Percentiles rank a stretch among this genome's conserved stretches.
Conservation (phyloP, 495 filamentous ascomycete genomes). For the Stereocaulon alpinum region DNA sequence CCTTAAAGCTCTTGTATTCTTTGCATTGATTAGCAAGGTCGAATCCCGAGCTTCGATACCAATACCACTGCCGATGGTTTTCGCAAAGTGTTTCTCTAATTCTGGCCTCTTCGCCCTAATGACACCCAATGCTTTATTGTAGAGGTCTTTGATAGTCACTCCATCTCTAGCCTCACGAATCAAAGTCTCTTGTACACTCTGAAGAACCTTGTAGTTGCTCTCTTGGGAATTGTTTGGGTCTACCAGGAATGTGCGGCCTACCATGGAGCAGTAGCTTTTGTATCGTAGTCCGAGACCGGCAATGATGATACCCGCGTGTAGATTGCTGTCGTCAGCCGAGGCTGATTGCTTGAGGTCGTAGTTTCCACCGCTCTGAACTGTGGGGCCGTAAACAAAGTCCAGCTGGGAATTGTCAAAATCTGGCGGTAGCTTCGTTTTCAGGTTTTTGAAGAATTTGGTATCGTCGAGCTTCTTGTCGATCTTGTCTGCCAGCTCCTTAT, state of each 20-base stretch:
- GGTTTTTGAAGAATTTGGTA: slow-evolving; percentile 77
- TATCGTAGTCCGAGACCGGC: slow-evolving; percentile 86
- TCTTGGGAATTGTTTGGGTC: slow-evolving; percentile 94
- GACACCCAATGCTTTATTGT: slow-evolving; percentile 68
- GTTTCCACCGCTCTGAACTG: slow-evolving; percentile 87
- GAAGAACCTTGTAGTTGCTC: slow-evolving; percentile 86
- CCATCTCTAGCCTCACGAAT: slow-evolving; percentile 86
- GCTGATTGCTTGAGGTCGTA: slow-evolving; percentile 79
- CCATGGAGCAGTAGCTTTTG: slow-evolving; percentile 82
- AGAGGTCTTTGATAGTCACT: slow-evolving; percentile 77
- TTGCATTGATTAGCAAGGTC: slow-evolving; percentile 71
- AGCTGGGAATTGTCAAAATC: slow-evolving; percentile 87
- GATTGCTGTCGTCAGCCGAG: slow-evolving; percentile 64
- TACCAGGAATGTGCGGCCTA: slow-evolving; percentile 89
- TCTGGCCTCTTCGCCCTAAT: slow-evolving; percentile 87
- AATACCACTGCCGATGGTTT: slow-evolving; percentile 80
- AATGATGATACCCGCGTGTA: slow-evolving; percentile 90
- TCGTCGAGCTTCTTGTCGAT: slow-evolving; percentile 88
- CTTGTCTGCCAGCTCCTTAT: slow-evolving; percentile 70
- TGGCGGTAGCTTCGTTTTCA: slow-evolving; percentile 65
- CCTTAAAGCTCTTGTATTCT: slow-evolving; percentile 70
- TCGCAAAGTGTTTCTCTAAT: slow-evolving; percentile 82
- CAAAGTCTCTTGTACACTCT: slow-evolving; percentile 72
- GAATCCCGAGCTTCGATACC: slow-evolving; percentile 83
- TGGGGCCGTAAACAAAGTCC: slow-evolving; percentile 88